These are phyloP conservation scores for Phytophthora sojae DNA, from an alignment of 352 stramenopile species.

Conservation along the genomic window DNA sequence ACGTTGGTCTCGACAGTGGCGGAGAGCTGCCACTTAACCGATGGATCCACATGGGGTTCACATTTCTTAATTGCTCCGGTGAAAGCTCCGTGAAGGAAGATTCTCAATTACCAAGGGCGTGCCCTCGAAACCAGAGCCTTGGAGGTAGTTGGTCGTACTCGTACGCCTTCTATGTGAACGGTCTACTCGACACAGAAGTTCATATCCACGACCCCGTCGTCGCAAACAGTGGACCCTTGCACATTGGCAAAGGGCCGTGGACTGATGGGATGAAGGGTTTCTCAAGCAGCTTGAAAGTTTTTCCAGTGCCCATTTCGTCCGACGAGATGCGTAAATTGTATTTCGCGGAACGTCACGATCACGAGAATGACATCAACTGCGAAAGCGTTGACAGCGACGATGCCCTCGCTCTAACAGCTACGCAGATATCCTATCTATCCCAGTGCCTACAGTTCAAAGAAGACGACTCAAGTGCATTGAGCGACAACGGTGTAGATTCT, in stretches of 20 bases:
- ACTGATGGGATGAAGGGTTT: constrained; percentile 72
- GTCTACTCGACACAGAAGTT: constrained; percentile 56
- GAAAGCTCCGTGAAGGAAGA: background rate
- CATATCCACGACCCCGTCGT: constrained; percentile 54
- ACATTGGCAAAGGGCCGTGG: constrained; percentile 77
- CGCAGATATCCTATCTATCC: constrained; percentile 53
- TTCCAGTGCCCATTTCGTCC: constrained; percentile 32
- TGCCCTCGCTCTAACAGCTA: background rate
- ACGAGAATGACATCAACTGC: constrained; percentile 35
- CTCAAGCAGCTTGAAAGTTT: constrained; percentile 65
- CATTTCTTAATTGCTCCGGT: constrained; percentile 67
- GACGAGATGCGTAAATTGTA: constrained; percentile 42
- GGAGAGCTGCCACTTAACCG: constrained; percentile 51
- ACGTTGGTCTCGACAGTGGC: constrained; percentile 66
- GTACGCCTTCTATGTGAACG: constrained; percentile 70
- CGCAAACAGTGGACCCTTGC: constrained; percentile 63
- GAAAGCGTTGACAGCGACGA: background rate
- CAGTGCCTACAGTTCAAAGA: constrained; percentile 30
- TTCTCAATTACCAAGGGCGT: constrained; percentile 12
- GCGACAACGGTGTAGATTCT: background rate
- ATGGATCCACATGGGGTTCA: constrained; percentile 80
- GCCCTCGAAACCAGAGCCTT: constrained; percentile 1
- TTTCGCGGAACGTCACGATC: constrained; percentile 25
- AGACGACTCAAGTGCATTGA: background rate
- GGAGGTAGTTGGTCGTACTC: constrained; percentile 49